phyloP scores from a whole-genome alignment of 1,284 basidiomycete genomes.

The Malassezia vespertilionis region DNA sequence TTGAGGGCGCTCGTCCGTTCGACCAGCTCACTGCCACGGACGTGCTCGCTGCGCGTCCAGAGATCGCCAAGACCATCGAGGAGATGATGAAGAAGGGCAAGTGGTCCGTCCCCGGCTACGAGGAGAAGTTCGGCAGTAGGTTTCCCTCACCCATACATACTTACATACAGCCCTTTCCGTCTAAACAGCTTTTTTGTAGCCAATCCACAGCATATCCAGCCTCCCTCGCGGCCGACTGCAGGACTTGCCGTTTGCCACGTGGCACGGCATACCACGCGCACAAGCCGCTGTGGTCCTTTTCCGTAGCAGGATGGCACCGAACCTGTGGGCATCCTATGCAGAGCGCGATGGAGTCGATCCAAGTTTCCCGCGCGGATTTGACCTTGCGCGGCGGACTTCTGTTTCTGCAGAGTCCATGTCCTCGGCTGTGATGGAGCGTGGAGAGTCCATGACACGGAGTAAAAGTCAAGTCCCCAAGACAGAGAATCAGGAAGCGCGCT shows the following conservation, averaged over 20 bases:
- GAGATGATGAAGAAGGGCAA: conserved; percentile 98
- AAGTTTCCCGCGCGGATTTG: conserved; percentile 55
- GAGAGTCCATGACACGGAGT: background rate
- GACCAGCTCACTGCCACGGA: conserved; percentile 91
- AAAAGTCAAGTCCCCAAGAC: conserved; percentile 56
- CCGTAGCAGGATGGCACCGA: too few species aligned
- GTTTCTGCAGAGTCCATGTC: conserved; percentile 94
- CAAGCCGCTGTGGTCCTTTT: too few species aligned
- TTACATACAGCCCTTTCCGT: conserved; percentile 10
- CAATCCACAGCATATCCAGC: too few species aligned
- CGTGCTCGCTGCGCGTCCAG: conserved; percentile 81
- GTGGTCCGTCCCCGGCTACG: conserved; percentile 63
- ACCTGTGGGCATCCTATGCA: too few species aligned
- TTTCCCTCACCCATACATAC: background rate
- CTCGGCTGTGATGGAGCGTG: conserved; percentile 52
- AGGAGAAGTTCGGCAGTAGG: conserved; percentile 47
- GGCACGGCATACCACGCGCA: too few species aligned
- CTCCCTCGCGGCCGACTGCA: too few species aligned
- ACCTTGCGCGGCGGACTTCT: conserved; percentile 78
- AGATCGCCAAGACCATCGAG: conserved; percentile 82
- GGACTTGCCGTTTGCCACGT: too few species aligned
- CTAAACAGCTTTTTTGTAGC: too few species aligned
- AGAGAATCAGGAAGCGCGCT: conserved; percentile 70
- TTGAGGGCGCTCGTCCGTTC: conserved; percentile 92
- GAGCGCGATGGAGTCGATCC: background rate